phyloP scores from a whole-genome alignment of 805 yeast genomes.

The Jamesozyma lodderae region DNA sequence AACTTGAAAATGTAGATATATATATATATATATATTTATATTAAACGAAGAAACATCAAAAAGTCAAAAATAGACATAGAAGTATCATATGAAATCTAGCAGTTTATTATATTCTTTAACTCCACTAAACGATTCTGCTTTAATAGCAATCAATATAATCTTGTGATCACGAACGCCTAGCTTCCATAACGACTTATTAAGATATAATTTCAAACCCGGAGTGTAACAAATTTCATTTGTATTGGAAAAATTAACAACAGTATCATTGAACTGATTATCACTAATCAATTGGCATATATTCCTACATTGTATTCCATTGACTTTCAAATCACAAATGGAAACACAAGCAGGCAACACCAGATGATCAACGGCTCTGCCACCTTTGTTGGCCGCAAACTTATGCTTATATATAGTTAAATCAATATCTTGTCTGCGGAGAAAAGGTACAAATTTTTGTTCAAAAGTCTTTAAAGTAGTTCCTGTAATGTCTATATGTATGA shows the following conservation, averaged over 20 bases:
- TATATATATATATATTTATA: not conserved
- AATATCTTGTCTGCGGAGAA: constrained; percentile 5
- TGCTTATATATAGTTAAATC: constrained; percentile 8
- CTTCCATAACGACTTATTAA: constrained; percentile 20
- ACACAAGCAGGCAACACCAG: constrained; percentile 16
- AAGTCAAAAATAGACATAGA: not conserved
- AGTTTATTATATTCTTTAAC: constrained; percentile 18
- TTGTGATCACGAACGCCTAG: constrained; percentile 13
- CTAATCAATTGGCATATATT: constrained; percentile 14
- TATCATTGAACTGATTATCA: constrained; percentile 9
- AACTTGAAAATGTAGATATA: not conserved
- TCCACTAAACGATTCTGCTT: constrained; percentile 14
- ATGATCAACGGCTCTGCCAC: constrained; percentile 4
- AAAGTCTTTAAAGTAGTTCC: constrained; percentile 5
- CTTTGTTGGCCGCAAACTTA: constrained; percentile 4
- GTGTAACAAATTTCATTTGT: constrained; percentile 3
- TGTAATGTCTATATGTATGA: constrained; percentile 14
- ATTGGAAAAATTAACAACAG: constrained; percentile 8
- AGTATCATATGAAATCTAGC: constrained; percentile 10
- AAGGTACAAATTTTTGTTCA: constrained; percentile 1
- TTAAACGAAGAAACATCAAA: not conserved
- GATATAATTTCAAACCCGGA: constrained; percentile 14
- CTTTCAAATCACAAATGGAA: constrained; percentile 13
- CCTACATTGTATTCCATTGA: constrained; percentile 13
- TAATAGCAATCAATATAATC: constrained; percentile 18